Percentiles rank a stretch among this genome's conserved stretches.
These are phyloP conservation scores for Camillea tinctor DNA, from an alignment of 2,329 filamentous ascomycete genomes.

Conservation along the genomic window DNA sequence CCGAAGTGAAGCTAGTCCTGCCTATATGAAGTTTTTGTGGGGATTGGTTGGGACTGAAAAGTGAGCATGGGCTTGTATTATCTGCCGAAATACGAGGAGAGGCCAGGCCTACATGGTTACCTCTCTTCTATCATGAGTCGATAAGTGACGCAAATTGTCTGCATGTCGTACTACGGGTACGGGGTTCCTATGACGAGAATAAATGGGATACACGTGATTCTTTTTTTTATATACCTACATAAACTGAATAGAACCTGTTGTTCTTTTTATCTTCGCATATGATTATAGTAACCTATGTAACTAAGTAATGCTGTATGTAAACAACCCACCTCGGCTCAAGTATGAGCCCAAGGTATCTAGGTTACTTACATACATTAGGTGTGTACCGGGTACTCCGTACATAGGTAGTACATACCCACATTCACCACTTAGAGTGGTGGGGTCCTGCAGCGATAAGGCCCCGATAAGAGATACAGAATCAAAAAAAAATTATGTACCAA, in stretches of 20 bases:
- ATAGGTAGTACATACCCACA: background rate
- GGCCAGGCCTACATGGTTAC: background rate
- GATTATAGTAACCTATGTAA: no score
- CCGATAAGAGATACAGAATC: slow-evolving; percentile 25
- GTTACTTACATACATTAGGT: no score
- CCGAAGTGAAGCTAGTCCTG: slow-evolving; percentile 4
- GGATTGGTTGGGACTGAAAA: background rate
- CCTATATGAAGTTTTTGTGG: slow-evolving; percentile 6
- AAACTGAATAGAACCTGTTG: background rate
- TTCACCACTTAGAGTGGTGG: slow-evolving; percentile 27
- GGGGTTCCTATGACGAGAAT: background rate
- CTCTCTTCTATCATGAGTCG: background rate
- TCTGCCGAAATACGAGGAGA: background rate
- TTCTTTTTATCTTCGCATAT: no score
- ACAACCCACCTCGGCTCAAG: no score
- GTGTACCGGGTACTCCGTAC: no score
- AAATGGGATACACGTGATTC: background rate
- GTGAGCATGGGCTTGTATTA: background rate
- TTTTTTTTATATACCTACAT: no score
- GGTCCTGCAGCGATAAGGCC: slow-evolving; percentile 27
- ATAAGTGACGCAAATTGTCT: background rate
- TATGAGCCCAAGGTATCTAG: no score
- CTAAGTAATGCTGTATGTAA: no score
- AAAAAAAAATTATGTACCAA: slow-evolving; percentile 27
- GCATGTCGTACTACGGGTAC: background rate